Base-by-base conservation (phyloP, 306 rosid species). In the Urtica urens region DNA sequence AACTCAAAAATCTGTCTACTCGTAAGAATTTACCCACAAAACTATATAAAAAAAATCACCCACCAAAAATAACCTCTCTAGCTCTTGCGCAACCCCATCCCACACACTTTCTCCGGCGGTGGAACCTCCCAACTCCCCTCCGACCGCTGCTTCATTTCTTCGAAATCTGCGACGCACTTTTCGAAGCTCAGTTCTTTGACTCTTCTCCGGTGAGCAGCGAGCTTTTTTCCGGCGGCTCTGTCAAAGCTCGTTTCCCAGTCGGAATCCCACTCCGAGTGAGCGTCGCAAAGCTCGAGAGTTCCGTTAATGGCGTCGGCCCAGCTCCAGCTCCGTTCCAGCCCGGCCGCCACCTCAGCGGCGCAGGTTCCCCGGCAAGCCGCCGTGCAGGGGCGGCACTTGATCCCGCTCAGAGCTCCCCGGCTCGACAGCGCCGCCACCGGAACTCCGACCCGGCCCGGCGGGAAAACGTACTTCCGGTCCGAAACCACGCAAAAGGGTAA, bases 401-500 rank as follows among this genome's bases (percentile, higher is more conserved):
- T 66, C 10, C 94, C 96, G 13, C 94, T 83, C 20, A 87, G 62
- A 13, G 83, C 93, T 12, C 95, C 93, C 0, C 45, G 58, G 57
- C 93, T 80, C 25, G 81, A 78, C 15, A 88, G 0, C n/a, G 95
- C 70, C 1, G 83, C 94, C 38, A 87, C 96, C 19, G 96, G 96
- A 20, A 88, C 96, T 0, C 95, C 93, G 20, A n/a, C 76, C 10
- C 8, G 62, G 13, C 10, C 23, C 0, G 95, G 95, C 0, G 93
- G 95, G 8, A 83, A 88, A 1, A 51, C 67, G 43, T 83, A 83
- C 42, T 4, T 60, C 16, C 96, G 80, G 15, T 88, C 95, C 8
- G 95, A 64, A 20, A 87, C 83, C 5, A 87, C 52, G 46, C 96
- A 87, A 45, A 88, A 83, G 0, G 96, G 94, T n/a, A 78, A 74